Evolutionary conservation across 495 filamentous ascomycete genomes (phyloP), one percentile per base, ranked within the genome.

Genomic region (Neurospora tetraspora): DNA sequence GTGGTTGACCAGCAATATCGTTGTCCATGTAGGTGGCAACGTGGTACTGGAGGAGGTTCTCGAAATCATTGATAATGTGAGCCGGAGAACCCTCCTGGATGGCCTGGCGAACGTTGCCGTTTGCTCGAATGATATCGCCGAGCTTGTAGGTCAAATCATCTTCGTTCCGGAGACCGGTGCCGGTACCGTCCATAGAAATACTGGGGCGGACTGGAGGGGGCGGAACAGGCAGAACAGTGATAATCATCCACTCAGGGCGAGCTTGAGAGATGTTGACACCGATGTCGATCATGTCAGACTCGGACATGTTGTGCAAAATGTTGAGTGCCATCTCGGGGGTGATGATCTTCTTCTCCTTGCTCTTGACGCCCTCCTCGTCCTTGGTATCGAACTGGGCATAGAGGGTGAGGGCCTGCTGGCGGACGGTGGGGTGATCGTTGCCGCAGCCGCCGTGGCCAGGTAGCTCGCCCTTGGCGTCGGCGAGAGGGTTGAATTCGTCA

Each of bases 11-110:
- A 71, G 96, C 96, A 80, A 97, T 97, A 78, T 98, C 94, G 77
- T 99, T 99, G 78, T 98, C 96, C 96, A 99, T 99, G 82, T 97
- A 95, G 8, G 96, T 99, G 10, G 96, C 96, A 61, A 98, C 94
- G 77, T 99, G 96, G 80, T 96, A 99, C 76, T 99, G 96, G n/a
- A 99, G 83, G 9, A 99, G 83, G 71, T 89, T 88, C 81, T 97
- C 92, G 71, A 97, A 98, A 75, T 99, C 96, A 38, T 88, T 89
- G 39, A 92, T 87, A 45, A 98, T 91, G 82, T 98, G 96, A 70
- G 91, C 89, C 0, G 96, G 94, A 5, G 95, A 93, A 47, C 95
- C 94, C 80, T 97, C 93, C 61, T 91, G 87, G 72, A 96, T 91
- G 65, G 94, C 94, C 71, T 94, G 90, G 47, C 91, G 88, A 39